These are phyloP conservation scores for Ganoderma multipileum DNA, from an alignment of 1,284 basidiomycete genomes.

Conservation along the genomic window DNA sequence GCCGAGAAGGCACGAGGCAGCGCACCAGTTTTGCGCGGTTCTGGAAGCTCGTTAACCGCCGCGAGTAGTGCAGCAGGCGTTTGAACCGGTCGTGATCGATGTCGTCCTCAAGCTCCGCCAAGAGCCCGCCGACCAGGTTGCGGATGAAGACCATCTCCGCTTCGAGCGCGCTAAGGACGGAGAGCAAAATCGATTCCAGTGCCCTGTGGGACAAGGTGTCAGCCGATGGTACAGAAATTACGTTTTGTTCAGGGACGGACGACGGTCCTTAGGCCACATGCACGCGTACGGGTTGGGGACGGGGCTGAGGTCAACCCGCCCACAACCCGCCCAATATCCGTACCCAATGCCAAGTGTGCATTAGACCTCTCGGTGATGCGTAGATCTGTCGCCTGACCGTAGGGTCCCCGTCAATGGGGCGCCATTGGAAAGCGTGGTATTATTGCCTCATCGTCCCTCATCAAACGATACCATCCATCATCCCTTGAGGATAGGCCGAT, in stretches of 20 bases:
- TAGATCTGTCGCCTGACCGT: not conserved
- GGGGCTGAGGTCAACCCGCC: not conserved
- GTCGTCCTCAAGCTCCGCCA: conserved; percentile 92
- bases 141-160: conserved; percentile 93
- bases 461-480: not conserved
- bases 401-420: not conserved
- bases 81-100: conserved; percentile 95
- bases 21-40: conserved; percentile 82
- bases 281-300: not conserved
- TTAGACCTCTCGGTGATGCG: not conserved
- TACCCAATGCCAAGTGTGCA: not conserved
- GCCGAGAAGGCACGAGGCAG: not conserved
- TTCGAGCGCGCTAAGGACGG: conserved; percentile 89
- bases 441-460: not conserved
- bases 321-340: not conserved
- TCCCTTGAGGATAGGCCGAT: not conserved
- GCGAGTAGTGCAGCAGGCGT: conserved; percentile 87
- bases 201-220: conserved; percentile 57
- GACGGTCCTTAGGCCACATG: not conserved
- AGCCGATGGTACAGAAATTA: not conserved
- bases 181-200: conserved; percentile 88
- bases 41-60: conserved; percentile 86
- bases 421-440: not conserved
- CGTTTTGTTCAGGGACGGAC: conserved; percentile 4
- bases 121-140: conserved; percentile 84